Base-by-base conservation (phyloP, 202 grass and related monocot genomes). In the Eragrostis tef region DNA sequence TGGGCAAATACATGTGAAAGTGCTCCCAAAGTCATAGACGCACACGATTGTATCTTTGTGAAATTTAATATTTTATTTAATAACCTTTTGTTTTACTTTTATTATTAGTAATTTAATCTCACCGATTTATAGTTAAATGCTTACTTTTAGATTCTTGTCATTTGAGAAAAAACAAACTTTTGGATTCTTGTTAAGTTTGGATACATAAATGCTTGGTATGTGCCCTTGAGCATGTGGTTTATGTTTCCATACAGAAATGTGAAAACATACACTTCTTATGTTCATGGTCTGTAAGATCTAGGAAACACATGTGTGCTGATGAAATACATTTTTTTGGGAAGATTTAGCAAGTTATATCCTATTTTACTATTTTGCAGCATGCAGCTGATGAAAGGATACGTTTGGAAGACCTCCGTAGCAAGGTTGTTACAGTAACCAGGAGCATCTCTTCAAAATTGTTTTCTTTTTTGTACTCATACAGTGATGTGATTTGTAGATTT, bases 351-450 rank as follows among this genome's bases (percentile, higher is more conserved):
- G 20, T 81, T 46, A 71, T 20, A 29, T 71, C 13, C 53, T 80
- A 39, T 86, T 64, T 81, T 67, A 87, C 71, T 86, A 2, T 54
- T 83, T 67, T 91, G 66, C 87, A 98, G 95, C 95, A 98, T 75
- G 95, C 95, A 57, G 95, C 95, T 74, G 95, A 98, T 81, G 92
- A 98, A 87, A 94, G 95, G 70, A 98, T 98, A 85, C 90, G 86
- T 73, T 80, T 98, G 77, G 95, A 98, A 90, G 90, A 94, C 56
- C 88, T 98, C 29, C 92, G 77, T 48, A 86, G 69, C 75, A 93
- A 94, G 92, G 95, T 98, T 85, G n/a, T 83, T 71, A 52, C 75
- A 80, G 21, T 50, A 49, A 75, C 49, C 68, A 67, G 63, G 50
- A 87, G 42, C 22, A 65, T n/a, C 47, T 75, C 16, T 79, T 80